Conservation (phyloP, 139 green algal species). For the Chlorella sorokiniana region DNA sequence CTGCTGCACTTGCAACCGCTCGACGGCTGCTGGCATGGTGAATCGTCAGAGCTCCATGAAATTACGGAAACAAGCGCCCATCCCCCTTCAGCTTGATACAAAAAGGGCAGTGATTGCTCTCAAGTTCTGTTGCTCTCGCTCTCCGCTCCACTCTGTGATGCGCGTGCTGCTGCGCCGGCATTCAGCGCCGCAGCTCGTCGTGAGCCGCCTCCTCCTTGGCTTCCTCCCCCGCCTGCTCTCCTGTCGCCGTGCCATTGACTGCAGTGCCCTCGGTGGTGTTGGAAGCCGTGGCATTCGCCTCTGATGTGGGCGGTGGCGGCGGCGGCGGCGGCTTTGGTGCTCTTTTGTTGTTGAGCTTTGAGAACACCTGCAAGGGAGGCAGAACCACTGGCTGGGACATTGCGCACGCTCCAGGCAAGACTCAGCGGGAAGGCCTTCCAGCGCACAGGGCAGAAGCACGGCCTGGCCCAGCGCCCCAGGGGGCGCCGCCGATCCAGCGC, state of each 20-base stretch:
- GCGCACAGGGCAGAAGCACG: no score
- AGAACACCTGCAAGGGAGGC: slow-evolving; percentile 36
- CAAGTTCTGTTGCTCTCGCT: no score
- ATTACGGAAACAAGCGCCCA: no score
- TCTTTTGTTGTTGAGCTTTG: slow-evolving; percentile 68
- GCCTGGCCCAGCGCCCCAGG: no score
- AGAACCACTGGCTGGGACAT: background rate
- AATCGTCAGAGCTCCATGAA: no score
- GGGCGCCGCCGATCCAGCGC: no score
- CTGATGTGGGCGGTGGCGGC: slow-evolving; percentile 1
- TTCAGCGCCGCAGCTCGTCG: slow-evolving; percentile 22
- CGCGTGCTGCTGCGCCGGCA: background rate
- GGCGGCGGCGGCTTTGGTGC: slow-evolving; percentile 63
- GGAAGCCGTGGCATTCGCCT: slow-evolving; percentile 12
- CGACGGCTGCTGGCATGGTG: no score
- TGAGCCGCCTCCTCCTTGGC: background rate
- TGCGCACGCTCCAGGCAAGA: background rate
- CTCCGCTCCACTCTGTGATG: no score
- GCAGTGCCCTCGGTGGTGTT: background rate
- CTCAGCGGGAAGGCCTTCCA: no score
- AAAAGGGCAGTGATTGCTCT: no score
- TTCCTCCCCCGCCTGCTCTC: background rate
- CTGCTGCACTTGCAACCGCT: no score
- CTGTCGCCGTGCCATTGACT: background rate
- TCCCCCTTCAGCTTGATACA: no score